Evolutionary conservation across 441 rosid genomes (phyloP), one percentile per base, ranked within the genome.

Genomic region (Euphorbia schlechtendalii): DNA sequence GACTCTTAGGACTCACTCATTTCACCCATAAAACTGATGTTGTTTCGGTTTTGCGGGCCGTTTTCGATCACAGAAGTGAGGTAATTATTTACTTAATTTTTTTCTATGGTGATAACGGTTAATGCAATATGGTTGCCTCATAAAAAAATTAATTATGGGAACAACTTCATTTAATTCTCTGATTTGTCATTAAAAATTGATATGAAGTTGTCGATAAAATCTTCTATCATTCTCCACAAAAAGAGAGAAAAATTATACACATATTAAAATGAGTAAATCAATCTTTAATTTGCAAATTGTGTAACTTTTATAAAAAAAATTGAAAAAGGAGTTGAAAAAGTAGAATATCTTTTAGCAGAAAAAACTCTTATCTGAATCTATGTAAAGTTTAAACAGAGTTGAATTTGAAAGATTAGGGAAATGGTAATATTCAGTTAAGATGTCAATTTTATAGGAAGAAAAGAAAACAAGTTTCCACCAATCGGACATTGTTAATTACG

Each of bases 21-120:
- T 90, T 92, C 73, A 90, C 97, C 9, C 69, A 72, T 10, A 72
- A 79, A 40, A 92, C 97, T 7, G 97, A 90, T 66, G 87, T 86
- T 5, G 72, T 92, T 38, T 73, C 86, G 1, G 98, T 92, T 38
- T 10, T 92, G 68, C 78, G 32, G 25, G 75, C 94, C 1, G 51
- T 92, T 69, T 70, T 84, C 55, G 24, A 54, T 18, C 17, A 86
- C 18, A 83, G 82, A 46, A n/a, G 71, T 0, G 89, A 90, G 90
- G 96, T 88, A 46, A 46, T 46, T 10, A 11, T 0, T 13, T 11
- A 0, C 2, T 32, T 32, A 3, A 6, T 3, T 3, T 32, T 32
- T 32, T 32, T 32, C 34, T 32, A 32, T 32, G 34, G 34, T 32
- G 34, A n/a, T n/a, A n/a, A n/a, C n/a, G n/a, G n/a, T n/a, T n/a